Evolutionary conservation across 2,329 filamentous ascomycete genomes (phyloP).

Genomic region (Penicillium sp.): DNA sequence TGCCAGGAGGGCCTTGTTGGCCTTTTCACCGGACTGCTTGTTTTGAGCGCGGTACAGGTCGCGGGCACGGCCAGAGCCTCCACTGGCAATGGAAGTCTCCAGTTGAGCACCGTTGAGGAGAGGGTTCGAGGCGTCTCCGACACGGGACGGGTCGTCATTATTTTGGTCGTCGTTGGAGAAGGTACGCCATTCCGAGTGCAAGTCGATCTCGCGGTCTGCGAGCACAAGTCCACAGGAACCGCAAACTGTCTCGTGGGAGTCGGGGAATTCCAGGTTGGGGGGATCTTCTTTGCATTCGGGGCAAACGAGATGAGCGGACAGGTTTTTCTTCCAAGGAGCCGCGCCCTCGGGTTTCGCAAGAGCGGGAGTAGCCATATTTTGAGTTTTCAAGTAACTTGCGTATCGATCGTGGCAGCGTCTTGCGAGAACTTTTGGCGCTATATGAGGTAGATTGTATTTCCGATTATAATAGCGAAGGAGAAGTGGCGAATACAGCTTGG

Average conservation of each 20-base stretch:
- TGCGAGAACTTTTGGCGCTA: constrained; percentile 47
- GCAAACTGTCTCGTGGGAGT: constrained; percentile 90
- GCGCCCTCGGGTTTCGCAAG: constrained; percentile 41
- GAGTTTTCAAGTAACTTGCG: constrained; percentile 24
- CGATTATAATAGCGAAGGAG: constrained; percentile 60
- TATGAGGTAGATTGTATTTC: constrained; percentile 47
- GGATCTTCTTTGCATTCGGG: constrained; percentile 87
- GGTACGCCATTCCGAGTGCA: constrained; percentile 95
- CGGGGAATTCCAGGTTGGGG: constrained; percentile 91
- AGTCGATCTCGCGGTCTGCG: constrained; percentile 88
- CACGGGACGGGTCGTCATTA: constrained; percentile 95
- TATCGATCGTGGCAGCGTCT: constrained; percentile 43
- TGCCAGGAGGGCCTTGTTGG: constrained; percentile 74
- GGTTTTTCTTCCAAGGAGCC: constrained; percentile 71
- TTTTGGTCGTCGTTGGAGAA: constrained; percentile 98
- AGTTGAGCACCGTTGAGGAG: constrained; percentile 88
- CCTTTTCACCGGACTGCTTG: constrained; percentile 76
- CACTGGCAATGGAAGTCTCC: constrained; percentile 82
- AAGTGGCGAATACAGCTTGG: constrained; percentile 70
- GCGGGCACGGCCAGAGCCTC: constrained; percentile 68
- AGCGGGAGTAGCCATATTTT: constrained; percentile 41
- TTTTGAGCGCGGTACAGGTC: constrained; percentile 83
- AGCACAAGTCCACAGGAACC: constrained; percentile 88
- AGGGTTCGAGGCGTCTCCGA: constrained; percentile 88
- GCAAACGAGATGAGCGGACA: constrained; percentile 83